Evolutionary conservation across 371 early-diverging fungal genomes (phyloP).

Genomic region (Encephalitozoon intestinalis): DNA sequence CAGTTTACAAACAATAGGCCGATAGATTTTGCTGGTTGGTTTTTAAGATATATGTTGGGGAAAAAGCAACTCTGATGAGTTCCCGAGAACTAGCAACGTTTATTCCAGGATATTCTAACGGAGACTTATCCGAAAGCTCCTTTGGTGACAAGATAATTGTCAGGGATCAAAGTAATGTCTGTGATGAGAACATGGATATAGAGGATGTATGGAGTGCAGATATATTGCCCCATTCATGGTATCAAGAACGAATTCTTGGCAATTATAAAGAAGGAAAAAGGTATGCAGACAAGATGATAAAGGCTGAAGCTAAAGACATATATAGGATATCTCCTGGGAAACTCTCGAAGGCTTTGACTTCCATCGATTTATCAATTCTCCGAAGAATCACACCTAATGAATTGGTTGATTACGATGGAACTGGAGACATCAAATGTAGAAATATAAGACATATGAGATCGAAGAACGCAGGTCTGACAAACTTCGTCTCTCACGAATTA

Average conservation of each 20-base stretch:
- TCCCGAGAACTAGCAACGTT: neutral
- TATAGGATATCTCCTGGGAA: slow-evolving; percentile 9
- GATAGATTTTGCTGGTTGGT: neutral
- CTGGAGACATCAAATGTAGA: neutral
- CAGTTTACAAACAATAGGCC: neutral
- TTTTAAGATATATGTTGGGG: neutral
- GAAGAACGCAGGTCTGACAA: slow-evolving; percentile 20
- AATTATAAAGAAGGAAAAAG: neutral
- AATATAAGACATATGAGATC: neutral
- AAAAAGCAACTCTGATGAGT: neutral
- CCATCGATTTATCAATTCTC: slow-evolving; percentile 5
- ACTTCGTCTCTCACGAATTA: slow-evolving; percentile 5
- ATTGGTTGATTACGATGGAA: slow-evolving; percentile 9
- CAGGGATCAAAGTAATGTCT: neutral
- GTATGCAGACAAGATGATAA: neutral
- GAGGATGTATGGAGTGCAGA: neutral
- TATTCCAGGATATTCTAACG: neutral
- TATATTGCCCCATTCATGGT: neutral
- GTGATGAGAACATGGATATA: neutral
- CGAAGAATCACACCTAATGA: slow-evolving; percentile 9
- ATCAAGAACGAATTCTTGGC: neutral
- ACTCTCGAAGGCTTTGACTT: neutral
- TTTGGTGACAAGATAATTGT: neutral
- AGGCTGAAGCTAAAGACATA: slow-evolving; percentile 5
- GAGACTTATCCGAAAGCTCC: neutral